Conservation (phyloP, 495 filamentous ascomycete genomes). For the Aspergillus campestris region DNA sequence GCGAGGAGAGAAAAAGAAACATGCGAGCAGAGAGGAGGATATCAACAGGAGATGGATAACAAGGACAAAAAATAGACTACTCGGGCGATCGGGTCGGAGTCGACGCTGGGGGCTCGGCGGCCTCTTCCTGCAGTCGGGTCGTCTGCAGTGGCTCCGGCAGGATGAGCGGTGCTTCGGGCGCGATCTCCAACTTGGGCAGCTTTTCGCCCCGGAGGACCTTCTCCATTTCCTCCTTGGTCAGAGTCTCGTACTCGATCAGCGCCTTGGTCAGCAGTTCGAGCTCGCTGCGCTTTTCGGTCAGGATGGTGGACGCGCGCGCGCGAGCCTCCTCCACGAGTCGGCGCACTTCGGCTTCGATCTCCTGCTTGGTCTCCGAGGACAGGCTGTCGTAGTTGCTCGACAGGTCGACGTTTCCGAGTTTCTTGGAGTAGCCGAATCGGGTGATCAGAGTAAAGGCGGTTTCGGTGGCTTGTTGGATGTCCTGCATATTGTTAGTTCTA, state of each 20-base stretch:
- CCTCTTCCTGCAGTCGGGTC: slow-evolving; percentile 12
- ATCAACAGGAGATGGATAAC: neutral
- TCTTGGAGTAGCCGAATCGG: slow-evolving; percentile 76
- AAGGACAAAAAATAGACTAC: neutral
- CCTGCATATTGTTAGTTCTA: slow-evolving; percentile 39
- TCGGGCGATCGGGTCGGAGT: neutral
- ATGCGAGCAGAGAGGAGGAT: neutral
- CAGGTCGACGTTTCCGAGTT: slow-evolving; percentile 84
- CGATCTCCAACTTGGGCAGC: slow-evolving; percentile 49
- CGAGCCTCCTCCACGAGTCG: slow-evolving; percentile 75
- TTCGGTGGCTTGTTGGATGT: slow-evolving; percentile 71
- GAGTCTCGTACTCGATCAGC: slow-evolving; percentile 86
- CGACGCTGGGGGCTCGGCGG: neutral
- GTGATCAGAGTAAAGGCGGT: slow-evolving; percentile 82
- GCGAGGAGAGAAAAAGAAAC: neutral
- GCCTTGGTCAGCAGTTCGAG: slow-evolving; percentile 81
- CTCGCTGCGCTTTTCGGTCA: slow-evolving; percentile 65
- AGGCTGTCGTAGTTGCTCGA: slow-evolving; percentile 67
- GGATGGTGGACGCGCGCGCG: slow-evolving; percentile 60
- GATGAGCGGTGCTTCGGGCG: slow-evolving; percentile 43
- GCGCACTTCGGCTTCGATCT: slow-evolving; percentile 81
- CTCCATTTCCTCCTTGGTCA: slow-evolving; percentile 80
- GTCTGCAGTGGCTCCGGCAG: slow-evolving; percentile 40
- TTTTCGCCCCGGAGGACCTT: slow-evolving; percentile 80
- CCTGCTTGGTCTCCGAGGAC: slow-evolving; percentile 72